These are phyloP conservation scores for Amylostereum areolatum DNA, from an alignment of 1,284 basidiomycete species.

Conservation along the genomic window DNA sequence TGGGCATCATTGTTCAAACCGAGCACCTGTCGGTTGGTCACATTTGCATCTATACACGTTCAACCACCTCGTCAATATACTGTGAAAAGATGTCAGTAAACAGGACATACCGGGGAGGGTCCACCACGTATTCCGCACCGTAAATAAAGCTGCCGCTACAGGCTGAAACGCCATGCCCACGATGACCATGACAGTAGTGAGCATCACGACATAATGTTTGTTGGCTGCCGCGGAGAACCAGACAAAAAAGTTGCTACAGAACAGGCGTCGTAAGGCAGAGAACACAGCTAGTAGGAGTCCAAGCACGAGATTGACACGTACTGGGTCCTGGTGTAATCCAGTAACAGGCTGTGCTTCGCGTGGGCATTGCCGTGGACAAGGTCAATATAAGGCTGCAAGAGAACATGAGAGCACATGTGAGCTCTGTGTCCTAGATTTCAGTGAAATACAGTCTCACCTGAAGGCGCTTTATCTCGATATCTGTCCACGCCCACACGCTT, in stretches of 20 bases:
- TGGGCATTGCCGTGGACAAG: constrained; percentile 47
- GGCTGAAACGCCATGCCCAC: constrained; percentile 42
- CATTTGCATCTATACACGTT: constrained; percentile 23
- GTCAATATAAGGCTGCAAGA: constrained; percentile 45
- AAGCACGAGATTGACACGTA: constrained; percentile 15
- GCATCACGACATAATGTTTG: constrained; percentile 40
- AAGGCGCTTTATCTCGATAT: constrained; percentile 49
- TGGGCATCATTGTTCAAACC: constrained; percentile 37
- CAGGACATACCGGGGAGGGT: constrained; percentile 27
- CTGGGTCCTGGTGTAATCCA: constrained; percentile 50
- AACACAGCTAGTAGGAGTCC: constrained; percentile 1
- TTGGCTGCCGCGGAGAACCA: constrained; percentile 38
- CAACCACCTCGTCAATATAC: neutral
- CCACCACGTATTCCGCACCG: constrained; percentile 37
- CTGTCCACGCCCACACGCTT: constrained; percentile 48
- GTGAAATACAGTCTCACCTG: constrained; percentile 27
- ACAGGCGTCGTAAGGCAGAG: neutral
- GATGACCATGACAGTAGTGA: constrained; percentile 41
- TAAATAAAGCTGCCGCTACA: constrained; percentile 41
- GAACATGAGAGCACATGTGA: neutral
- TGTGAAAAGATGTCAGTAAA: neutral
- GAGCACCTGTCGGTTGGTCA: constrained; percentile 30
- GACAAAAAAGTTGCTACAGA: constrained; percentile 36
- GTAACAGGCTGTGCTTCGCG: constrained; percentile 38
- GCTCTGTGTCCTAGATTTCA: no score